Base-by-base conservation (phyloP, 176 grass and related monocot species). In the Chloris gayana region DNA sequence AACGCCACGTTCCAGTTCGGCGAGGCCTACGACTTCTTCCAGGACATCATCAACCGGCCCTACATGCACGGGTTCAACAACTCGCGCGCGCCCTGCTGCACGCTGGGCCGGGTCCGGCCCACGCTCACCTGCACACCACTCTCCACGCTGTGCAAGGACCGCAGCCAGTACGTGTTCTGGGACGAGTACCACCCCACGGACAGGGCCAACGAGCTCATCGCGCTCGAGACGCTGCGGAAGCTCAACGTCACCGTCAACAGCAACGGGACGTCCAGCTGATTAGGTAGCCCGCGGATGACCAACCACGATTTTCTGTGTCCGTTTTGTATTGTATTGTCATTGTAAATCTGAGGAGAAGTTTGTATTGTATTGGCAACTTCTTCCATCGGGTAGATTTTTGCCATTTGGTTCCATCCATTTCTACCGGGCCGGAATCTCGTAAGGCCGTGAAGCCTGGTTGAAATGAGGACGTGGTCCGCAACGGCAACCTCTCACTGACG, bases 151-250 rank as follows among this genome's bases (percentile, higher is more conserved):
- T 98, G 95, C 88, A 79, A 79, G 79, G 92, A 98, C 74, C 77
- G 95, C 19, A 95, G 92, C 90, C 33, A 94, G 78, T 91, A 91
- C 73, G 92, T 98, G 54, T 95, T 95, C 80, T 98, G 92, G 95
- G 95, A 98, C 45, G 95, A 98, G 85, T 98, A 98, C 83, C 95
- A 98, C 86, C 95, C 92, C 15, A 98, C 95, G 0, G 95, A 98
- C 86, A 77, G 57, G 37, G 95, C 95, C 67, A 98, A 98, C 64
- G 95, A 98, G 81, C 80, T 98, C 71, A 98, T 98, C 60, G 92
- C 95, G 7, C 64, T 91, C 33, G 95, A 87, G 76, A 98, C 93
- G 46, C 37, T 95, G 34, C 77, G 57, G 59, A 88, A 94, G 54
- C 95, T 98, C 27, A 89, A 85, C 64, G 83, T 87, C 74, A 98